Percentiles rank a stretch among this genome's conserved stretches.
phyloP scores from a whole-genome alignment of 768 basidiomycete genomes.

The Saitozyma sp. region DNA sequence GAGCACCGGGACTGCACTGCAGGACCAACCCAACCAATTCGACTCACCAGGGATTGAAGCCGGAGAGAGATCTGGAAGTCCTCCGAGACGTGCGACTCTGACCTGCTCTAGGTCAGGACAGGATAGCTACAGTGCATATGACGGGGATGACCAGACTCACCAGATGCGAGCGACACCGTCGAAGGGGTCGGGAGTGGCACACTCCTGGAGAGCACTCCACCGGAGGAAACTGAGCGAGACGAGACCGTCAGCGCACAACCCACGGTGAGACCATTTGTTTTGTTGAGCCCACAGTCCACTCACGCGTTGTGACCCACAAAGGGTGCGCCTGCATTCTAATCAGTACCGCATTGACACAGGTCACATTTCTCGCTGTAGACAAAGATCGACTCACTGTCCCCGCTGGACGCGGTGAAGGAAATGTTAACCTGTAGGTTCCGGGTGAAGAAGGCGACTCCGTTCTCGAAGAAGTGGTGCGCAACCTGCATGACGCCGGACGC shows the following conservation, averaged over 20 bases:
- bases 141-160: too few species aligned
- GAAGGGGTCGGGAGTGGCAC: slow-evolving; percentile 66
- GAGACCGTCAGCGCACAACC: too few species aligned
- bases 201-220: slow-evolving; percentile 85
- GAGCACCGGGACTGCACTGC: too few species aligned
- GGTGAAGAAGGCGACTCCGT: slow-evolving; percentile 84
- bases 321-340: slow-evolving; percentile 21
- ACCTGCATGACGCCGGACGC: slow-evolving; percentile 91
- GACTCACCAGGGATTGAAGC: slow-evolving; percentile 62
- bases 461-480: slow-evolving; percentile 84
- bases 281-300: slow-evolving; percentile 4
- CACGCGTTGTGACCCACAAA: slow-evolving; percentile 50
- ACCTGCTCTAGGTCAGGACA: slow-evolving; percentile 49
- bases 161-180: slow-evolving; percentile 72
- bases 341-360: too few species aligned
- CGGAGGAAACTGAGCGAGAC: slow-evolving; percentile 62
- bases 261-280: too few species aligned
- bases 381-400: slow-evolving; percentile 37
- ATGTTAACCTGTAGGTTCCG: slow-evolving; percentile 67
- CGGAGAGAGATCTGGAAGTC: slow-evolving; percentile 81
- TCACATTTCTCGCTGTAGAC: too few species aligned
- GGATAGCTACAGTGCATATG: too few species aligned
- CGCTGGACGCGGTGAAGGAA: slow-evolving; percentile 44
- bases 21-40: not conserved
- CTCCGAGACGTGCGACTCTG: slow-evolving; percentile 76